Evolutionary conservation across 805 yeast species (phyloP).

Genomic region (Hanseniaspora vineae): DNA sequence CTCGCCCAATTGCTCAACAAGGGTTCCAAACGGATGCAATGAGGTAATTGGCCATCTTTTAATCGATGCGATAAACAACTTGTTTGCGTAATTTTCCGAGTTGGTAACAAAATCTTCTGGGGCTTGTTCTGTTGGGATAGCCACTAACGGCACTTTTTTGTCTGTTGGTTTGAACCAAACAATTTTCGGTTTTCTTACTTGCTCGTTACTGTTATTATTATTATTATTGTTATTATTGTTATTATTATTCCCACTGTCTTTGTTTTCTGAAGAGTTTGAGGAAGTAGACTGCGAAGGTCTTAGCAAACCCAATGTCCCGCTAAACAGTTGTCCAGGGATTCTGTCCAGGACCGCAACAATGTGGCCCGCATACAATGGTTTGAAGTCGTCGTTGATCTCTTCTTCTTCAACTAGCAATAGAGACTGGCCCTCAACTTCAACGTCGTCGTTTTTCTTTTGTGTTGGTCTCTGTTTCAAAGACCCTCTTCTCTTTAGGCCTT

Average conservation of each 20-base stretch:
- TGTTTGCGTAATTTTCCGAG: conserved; percentile 69
- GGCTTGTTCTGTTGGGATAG: conserved; percentile 97
- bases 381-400: conserved; percentile 82
- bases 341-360: conserved; percentile 97
- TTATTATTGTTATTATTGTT: conserved; percentile 10
- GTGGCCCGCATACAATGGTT: conserved; percentile 94
- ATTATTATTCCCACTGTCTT: conserved; percentile 10
- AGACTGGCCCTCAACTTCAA: conserved; percentile 97
- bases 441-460: conserved; percentile 95
- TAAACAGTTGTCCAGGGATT: conserved; percentile 90
- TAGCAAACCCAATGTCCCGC: conserved; percentile 85
- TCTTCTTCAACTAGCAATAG: conserved; percentile 86
- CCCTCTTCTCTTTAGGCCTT: conserved; percentile 55
- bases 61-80: conserved; percentile 84
- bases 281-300: conserved; percentile 93
- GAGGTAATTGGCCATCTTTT: conserved; percentile 99
- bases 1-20: conserved; percentile 75
- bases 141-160: conserved; percentile 93
- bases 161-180: conserved; percentile 99
- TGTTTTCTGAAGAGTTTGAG: conserved; percentile 34
- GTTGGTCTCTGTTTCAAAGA: conserved; percentile 91
- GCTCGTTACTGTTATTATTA: conserved; percentile 11
- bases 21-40: conserved; percentile 92
- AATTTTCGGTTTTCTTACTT: conserved; percentile 66
- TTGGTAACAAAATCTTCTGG: conserved; percentile 91